These are phyloP conservation scores for Claviceps monticola DNA, from an alignment of 2,329 filamentous ascomycete genomes.

Conservation along the genomic window DNA sequence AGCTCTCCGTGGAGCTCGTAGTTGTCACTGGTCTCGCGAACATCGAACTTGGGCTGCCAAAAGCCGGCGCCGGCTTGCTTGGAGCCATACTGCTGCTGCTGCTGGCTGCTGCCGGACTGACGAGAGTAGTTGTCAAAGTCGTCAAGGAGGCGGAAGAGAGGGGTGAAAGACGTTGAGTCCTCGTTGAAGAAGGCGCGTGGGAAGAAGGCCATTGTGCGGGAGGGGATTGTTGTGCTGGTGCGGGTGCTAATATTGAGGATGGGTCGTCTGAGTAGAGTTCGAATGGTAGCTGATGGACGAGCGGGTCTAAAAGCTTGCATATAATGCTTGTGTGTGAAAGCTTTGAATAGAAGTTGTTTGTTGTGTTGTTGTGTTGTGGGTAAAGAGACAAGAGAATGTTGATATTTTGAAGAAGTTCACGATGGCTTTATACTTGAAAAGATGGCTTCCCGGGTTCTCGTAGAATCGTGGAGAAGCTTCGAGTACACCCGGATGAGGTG, in stretches of 20 bases:
- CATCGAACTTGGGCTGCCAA: slow-evolving; percentile 61
- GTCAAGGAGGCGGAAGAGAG: slow-evolving; percentile 44
- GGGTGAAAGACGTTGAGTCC: slow-evolving; percentile 32
- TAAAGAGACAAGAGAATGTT: too few species aligned
- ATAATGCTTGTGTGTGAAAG: background rate
- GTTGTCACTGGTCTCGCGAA: slow-evolving; percentile 47
- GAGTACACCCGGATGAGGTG: background rate
- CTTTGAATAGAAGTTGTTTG: background rate
- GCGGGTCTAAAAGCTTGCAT: slow-evolving; percentile 14
- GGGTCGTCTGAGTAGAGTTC: slow-evolving; percentile 11
- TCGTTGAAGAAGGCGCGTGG: slow-evolving; percentile 37
- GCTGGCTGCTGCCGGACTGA: slow-evolving; percentile 11
- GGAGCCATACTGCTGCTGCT: slow-evolving; percentile 1
- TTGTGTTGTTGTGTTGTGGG: background rate
- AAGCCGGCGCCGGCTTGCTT: slow-evolving; percentile 15
- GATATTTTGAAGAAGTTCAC: background rate
- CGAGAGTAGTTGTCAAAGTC: slow-evolving; percentile 40
- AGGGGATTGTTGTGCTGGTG: slow-evolving; percentile 7
- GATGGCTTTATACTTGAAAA: slow-evolving; percentile 2
- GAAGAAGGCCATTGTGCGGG: slow-evolving; percentile 46
- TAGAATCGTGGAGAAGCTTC: slow-evolving; percentile 1
- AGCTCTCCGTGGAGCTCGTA: slow-evolving; percentile 69
- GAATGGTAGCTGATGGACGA: slow-evolving; percentile 13
- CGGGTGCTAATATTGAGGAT: slow-evolving; percentile 8
- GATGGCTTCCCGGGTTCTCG: background rate